Base-by-base conservation (phyloP, 2,329 filamentous ascomycete genomes). In the Cytospora mali region DNA sequence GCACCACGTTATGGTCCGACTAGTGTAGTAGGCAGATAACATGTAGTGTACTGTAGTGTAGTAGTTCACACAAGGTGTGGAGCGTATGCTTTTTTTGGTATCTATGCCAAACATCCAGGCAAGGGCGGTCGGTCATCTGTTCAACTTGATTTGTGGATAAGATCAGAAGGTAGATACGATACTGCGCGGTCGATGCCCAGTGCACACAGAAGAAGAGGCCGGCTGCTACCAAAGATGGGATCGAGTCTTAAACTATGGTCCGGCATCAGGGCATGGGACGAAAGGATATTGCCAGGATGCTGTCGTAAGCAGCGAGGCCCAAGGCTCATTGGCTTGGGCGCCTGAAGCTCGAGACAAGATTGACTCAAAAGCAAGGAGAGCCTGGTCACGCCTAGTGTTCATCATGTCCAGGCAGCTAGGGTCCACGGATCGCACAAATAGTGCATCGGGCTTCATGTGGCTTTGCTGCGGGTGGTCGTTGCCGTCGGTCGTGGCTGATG, bases 311-410 rank as follows among this genome's bases (percentile, higher is more conserved):
- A 31, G 53, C 23, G 25, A 62, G 46, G 50, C 49, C 51, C 39
- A 28, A 28, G 25, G 54, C 27, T 50, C 42, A 63, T 56, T 63
- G 63, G 63, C 27, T 29, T 49, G 31, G 55, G 28, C 56, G 61
- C 29, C 61, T 60, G 60, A 65, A 31, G 48, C 57, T 59, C 63
- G 63, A 65, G 61, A 65, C 60, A 63, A 46, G 48, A 48, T 33
- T 58, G 55, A 56, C 56, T 65, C 53, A 57, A n/a, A n/a, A 60
- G 57, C 58, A 39, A 60, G 50, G 58, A 52, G 50, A 54, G 33
- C 52, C 52, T 50, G n/a, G n/a, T n/a, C n/a, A n/a, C n/a, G n/a
- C n/a, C n/a, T 52, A 53, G 52, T 54, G 27, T 60, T 48, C 53
- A 48, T 48, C 53, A 48, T 60, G 50, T 49, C 31, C 33, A 42